These are phyloP conservation scores for Phytophthora tentaculata DNA, from an alignment of 352 stramenopile genomes.

Conservation along the genomic window DNA sequence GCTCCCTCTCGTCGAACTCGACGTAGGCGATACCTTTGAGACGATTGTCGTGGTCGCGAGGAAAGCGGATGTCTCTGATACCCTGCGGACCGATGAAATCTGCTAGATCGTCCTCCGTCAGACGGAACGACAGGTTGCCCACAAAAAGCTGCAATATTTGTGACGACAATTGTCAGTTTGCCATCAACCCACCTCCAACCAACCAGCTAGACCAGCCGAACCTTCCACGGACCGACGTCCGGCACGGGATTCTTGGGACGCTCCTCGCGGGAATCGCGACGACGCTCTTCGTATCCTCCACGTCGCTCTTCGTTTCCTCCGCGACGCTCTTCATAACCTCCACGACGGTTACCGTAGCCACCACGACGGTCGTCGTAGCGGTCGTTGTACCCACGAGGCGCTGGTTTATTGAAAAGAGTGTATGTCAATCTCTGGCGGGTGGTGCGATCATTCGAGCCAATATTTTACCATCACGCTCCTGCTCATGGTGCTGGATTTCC, in stretches of 20 bases:
- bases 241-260: slow-evolving; percentile 80
- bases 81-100: slow-evolving; percentile 66
- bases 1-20: slow-evolving; percentile 75
- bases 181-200: neutral
- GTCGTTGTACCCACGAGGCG: slow-evolving; percentile 18
- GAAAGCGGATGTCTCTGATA: slow-evolving; percentile 77
- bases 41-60: slow-evolving; percentile 67
- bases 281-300: slow-evolving; percentile 49
- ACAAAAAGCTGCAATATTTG: slow-evolving; percentile 61
- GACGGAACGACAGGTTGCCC: slow-evolving; percentile 81
- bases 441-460: neutral
- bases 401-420: slow-evolving; percentile 17
- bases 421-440: slow-evolving; percentile 6
- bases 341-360: slow-evolving; percentile 9
- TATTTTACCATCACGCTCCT: slow-evolving; percentile 37
- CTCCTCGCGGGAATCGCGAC: slow-evolving; percentile 49
- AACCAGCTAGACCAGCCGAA: slow-evolving; percentile 23
- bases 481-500: slow-evolving; percentile 41
- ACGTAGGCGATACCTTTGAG: slow-evolving; percentile 89
- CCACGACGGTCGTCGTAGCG: slow-evolving; percentile 2
- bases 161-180: neutral
- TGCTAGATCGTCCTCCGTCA: slow-evolving; percentile 72
- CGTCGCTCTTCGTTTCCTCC: slow-evolving; percentile 38
- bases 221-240: slow-evolving; percentile 80
- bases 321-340: slow-evolving; percentile 29